Evolutionary conservation across 257 asterid species (phyloP), one percentile per base, ranked within the genome.

Genomic region (Forsythia suspensa): DNA sequence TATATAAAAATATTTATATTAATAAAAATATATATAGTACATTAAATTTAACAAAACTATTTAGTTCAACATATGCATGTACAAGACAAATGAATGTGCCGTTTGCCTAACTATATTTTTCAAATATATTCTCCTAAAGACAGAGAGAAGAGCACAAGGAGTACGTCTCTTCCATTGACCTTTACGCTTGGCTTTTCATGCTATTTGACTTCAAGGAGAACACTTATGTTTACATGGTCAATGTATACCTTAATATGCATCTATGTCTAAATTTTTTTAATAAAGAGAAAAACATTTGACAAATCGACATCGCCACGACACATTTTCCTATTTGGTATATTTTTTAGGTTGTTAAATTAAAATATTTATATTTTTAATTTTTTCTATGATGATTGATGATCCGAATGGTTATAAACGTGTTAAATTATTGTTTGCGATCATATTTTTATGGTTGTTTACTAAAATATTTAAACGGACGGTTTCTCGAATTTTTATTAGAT

Each of bases 141-240:
- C 18, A 8, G 57, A 81, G 77, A 75, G 55, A 75, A 72, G 55
- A 75, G 36, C 72, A 76, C 57, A 44, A 44, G 76, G 78, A 68
- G 83, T 79, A 87, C 89, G 95, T 83, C 89, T 88, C 89, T 80
- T 79, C 87, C 79, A 71, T 75, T 73, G 90, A 86, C 87, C 81
- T 79, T 70, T 73, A 70, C 46, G 51, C 75, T 81, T 79, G 80
- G 71, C 86, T 81, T 74, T 84, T 81, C 76, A 40, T 74, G 69
- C 43, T 44, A 73, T 46, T 83, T 82, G 84, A 85, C 77, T 36
- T 21, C 57, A 21, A 1, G 12, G 39, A 43, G 3, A 71, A 44
- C 36, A 44, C 40, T 2, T 72, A 7, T 57, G 4, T 43, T 40
- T 13, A 40, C 21, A 37, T 38, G 48, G 24, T 29, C 21, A 69